These are phyloP conservation scores for Camellia granthamiana DNA, from an alignment of 148 eudicot species.

Conservation along the genomic window DNA sequence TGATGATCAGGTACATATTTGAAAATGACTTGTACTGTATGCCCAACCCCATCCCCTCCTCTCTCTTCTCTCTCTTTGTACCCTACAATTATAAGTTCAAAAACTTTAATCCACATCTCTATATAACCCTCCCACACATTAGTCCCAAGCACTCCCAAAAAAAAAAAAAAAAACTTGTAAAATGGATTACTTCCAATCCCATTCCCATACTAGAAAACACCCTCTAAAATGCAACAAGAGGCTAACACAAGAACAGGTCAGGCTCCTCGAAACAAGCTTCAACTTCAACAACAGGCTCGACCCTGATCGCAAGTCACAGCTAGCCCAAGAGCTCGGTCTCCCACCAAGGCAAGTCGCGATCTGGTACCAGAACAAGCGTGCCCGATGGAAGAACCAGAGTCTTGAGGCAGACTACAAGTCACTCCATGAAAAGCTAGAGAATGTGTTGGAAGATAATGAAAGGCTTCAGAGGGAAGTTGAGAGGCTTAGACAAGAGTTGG, in stretches of 20 bases:
- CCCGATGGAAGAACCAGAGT: conserved; percentile 37
- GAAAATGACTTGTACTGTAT: background rate
- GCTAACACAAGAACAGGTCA: conserved; percentile 37
- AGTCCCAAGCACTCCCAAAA: background rate
- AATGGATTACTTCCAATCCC: conserved; percentile 15
- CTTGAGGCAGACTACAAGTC: conserved; percentile 20
- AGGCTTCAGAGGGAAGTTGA: conserved; percentile 29
- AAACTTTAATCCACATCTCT: conserved; percentile 2
- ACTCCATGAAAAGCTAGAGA: conserved; percentile 15
- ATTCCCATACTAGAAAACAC: conserved; percentile 3
- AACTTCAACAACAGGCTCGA: conserved; percentile 35
- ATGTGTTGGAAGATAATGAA: conserved; percentile 13
- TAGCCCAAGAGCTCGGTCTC: conserved; percentile 35
- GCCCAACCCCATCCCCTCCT: background rate
- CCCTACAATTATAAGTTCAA: background rate
- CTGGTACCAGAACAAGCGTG: conserved; percentile 54
- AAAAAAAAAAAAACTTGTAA: background rate
- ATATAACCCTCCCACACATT: conserved; percentile 5
- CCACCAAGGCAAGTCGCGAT: conserved; percentile 37
- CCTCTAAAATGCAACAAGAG: conserved; percentile 22
- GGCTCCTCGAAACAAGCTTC: conserved; percentile 39
- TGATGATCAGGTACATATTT: conserved; percentile 9
- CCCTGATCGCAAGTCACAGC: conserved; percentile 30
- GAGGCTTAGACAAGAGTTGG: conserved; percentile 26
- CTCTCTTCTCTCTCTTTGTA: too few species aligned